Conservation (phyloP, 768 basidiomycete genomes). For the Udeniomyces megalosporus region DNA sequence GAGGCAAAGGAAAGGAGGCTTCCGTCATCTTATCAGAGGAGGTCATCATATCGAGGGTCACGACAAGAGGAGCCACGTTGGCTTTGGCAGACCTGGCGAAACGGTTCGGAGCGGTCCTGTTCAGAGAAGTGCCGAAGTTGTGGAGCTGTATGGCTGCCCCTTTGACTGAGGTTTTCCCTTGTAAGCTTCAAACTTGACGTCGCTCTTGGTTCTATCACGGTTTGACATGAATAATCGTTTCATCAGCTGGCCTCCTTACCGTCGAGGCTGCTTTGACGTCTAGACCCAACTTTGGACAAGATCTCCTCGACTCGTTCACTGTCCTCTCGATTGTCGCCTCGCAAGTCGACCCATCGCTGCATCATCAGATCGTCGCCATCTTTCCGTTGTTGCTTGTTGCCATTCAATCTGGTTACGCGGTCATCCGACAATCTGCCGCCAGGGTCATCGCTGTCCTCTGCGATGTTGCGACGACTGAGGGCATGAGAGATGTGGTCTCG, state of each 20-base stretch:
- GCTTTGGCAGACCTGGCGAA: slow-evolving; percentile 65
- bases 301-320: slow-evolving; percentile 81
- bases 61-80: slow-evolving; percentile 66
- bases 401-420: slow-evolving; percentile 70
- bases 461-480: slow-evolving; percentile 64
- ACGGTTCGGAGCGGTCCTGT: slow-evolving; percentile 53
- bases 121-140: slow-evolving; percentile 75
- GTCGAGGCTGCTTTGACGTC: neutral
- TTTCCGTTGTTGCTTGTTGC: slow-evolving; percentile 63
- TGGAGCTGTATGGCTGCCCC: slow-evolving; percentile 85
- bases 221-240: neutral
- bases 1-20: slow-evolving; percentile 16
- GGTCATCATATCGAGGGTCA: slow-evolving; percentile 47
- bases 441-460: slow-evolving; percentile 76
- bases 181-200: slow-evolving; percentile 35
- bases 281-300: slow-evolving; percentile 47
- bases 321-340: slow-evolving; percentile 70
- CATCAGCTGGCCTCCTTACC: neutral
- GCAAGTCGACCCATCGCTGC: slow-evolving; percentile 52
- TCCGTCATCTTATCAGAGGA: slow-evolving; percentile 34
- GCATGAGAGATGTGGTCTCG: slow-evolving; percentile 82
- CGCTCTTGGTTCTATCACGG: neutral
- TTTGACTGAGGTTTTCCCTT: slow-evolving; percentile 49
- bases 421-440: slow-evolving; percentile 75
- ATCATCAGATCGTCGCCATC: slow-evolving; percentile 49